A percentile compares a stretch with the other conserved stretches of the same genome.
Conservation (phyloP, 2,329 filamentous ascomycete genomes). For the Fulvia fulva region DNA sequence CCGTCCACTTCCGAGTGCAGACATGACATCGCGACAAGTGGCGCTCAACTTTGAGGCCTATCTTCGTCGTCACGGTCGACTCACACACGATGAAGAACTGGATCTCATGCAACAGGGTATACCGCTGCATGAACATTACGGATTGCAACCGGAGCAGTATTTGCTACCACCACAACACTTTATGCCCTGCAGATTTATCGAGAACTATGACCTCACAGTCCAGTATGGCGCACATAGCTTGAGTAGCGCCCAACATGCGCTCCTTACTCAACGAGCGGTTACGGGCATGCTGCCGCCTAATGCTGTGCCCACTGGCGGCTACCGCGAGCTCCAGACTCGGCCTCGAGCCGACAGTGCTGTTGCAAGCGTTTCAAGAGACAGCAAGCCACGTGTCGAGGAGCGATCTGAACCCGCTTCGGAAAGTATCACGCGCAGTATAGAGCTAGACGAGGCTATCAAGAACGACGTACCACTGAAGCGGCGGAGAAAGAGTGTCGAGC, state of each 20-base stretch:
- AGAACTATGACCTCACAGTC: neutral
- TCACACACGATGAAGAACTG: neutral
- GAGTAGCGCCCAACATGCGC: neutral
- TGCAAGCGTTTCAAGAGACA: neutral
- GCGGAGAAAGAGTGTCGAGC: neutral
- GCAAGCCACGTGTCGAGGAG: neutral
- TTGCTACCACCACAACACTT: neutral
- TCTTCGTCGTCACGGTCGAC: neutral
- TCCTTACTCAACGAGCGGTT: neutral
- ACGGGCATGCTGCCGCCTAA: neutral
- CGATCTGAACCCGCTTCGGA: neutral
- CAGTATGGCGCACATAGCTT: neutral
- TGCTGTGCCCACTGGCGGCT: neutral
- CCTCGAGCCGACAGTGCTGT: neutral
- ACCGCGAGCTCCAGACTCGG: neutral
- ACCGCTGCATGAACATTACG: neutral
- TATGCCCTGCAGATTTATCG: neutral
- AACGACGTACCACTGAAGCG: neutral
- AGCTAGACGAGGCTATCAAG: neutral
- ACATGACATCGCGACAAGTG: neutral
- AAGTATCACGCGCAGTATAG: neutral
- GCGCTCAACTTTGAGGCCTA: neutral
- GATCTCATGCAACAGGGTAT: neutral
- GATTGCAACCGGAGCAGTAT: neutral
- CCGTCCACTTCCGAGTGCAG: neutral